A percentile compares a stretch with the other conserved stretches of the same genome.
phyloP scores from a whole-genome alignment of 1,284 basidiomycete genomes.

The Phlebopus sp. region DNA sequence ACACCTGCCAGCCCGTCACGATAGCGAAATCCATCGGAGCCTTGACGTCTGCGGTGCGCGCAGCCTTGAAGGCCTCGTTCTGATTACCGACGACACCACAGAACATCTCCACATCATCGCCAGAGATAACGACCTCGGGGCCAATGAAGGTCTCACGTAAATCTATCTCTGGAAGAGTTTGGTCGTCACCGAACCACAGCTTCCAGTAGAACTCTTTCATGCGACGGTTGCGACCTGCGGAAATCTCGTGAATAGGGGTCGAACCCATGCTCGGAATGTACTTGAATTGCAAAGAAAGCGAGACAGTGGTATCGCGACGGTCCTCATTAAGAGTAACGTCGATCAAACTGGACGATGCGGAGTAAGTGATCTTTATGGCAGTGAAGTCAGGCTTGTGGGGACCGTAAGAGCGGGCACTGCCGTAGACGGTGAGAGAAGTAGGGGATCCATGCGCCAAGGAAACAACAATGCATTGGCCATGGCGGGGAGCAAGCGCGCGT shows the following conservation, averaged over 20 bases:
- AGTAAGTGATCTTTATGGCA: conserved; percentile 75
- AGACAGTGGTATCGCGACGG: conserved; percentile 72
- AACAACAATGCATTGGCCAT: conserved; percentile 75
- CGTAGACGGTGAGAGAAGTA: conserved; percentile 62
- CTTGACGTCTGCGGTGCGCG: conserved; percentile 65
- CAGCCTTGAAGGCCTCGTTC: conserved; percentile 84
- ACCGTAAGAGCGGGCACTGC: conserved; percentile 81
- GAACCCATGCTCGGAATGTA: conserved; percentile 90
- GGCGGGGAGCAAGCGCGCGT: conserved; percentile 82
- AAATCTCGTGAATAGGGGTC: conserved; percentile 92
- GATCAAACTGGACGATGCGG: conserved; percentile 57
- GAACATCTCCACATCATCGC: conserved; percentile 81
- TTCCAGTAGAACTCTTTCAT: conserved; percentile 99
- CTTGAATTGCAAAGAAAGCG: conserved; percentile 79
- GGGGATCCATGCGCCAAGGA: conserved; percentile 46
- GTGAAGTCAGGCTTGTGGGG: conserved; percentile 76
- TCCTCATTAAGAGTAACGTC: conserved; percentile 84
- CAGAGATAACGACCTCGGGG: conserved; percentile 79
- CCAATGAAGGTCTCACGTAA: conserved; percentile 80
- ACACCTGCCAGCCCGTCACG: conserved; percentile 94
- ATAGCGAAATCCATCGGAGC: conserved; percentile 99
- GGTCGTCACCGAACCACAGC: conserved; percentile 90
- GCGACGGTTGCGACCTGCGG: conserved; percentile 80
- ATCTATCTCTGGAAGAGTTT: conserved; percentile 70
- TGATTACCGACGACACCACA: conserved; percentile 94